Conservation (phyloP, 352 stramenopile genomes). For the Phytopythium kandeliae region DNA sequence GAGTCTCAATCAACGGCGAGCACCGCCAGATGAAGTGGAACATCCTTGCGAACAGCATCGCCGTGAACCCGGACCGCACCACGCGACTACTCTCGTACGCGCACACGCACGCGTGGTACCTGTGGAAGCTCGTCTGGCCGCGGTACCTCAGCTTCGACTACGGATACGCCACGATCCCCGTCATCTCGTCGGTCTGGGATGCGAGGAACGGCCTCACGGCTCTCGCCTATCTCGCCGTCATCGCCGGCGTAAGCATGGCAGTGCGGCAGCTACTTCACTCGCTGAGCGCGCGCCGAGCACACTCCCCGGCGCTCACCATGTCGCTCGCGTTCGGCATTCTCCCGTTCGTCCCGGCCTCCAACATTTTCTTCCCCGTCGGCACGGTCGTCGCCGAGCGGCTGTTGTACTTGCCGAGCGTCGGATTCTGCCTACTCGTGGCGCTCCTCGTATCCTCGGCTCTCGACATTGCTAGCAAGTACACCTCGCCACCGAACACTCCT, state of each 20-base stretch:
- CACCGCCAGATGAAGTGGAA: constrained; percentile 72
- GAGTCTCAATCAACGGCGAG: constrained; percentile 67
- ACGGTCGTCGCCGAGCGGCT: constrained; percentile 89
- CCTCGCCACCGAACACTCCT: not conserved
- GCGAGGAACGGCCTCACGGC: constrained; percentile 55
- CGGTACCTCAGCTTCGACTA: constrained; percentile 88
- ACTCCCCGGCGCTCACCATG: constrained; percentile 28
- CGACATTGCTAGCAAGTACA: constrained; percentile 15
- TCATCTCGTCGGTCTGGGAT: constrained; percentile 54
- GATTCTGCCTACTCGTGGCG: constrained; percentile 64
- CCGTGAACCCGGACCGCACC: constrained; percentile 27
- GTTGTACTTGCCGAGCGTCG: constrained; percentile 88
- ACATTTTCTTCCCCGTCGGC: constrained; percentile 88
- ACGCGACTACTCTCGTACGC: constrained; percentile 69
- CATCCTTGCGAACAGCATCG: constrained; percentile 85
- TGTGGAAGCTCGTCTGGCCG: constrained; percentile 88
- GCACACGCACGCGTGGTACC: constrained; percentile 84
- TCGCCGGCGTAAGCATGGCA: constrained; percentile 14
- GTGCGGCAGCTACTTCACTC: not conserved
- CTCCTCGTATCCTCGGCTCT: constrained; percentile 27
- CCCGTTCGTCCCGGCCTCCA: constrained; percentile 89
- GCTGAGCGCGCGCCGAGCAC: not conserved
- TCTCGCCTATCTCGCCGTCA: constrained; percentile 47
- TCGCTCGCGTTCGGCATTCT: constrained; percentile 71
- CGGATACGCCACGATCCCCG: constrained; percentile 80